Evolutionary conservation across 2,329 filamentous ascomycete genomes (phyloP), one percentile per base, ranked within the genome.

Genomic region (Ophiostoma angusticollis): DNA sequence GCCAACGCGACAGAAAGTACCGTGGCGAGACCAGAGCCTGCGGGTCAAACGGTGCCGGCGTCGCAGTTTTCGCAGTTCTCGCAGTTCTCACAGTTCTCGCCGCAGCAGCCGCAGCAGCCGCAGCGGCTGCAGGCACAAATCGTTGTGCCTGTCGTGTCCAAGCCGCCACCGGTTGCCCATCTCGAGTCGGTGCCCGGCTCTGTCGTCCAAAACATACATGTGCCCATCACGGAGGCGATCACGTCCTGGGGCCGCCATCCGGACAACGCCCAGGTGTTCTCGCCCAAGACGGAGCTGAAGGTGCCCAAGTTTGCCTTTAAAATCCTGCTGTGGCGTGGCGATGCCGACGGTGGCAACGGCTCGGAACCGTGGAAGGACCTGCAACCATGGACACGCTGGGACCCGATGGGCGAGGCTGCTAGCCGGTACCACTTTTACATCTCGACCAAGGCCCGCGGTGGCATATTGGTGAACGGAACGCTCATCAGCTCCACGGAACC

Each of bases 241-340:
- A 75, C 79, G 0, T 80, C 78, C 0, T 96, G 85, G 77, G 89
- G 89, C 22, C 76, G 89, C 19, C 72, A 73, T 0, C 63, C 60
- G 1, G 64, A 69, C 16, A 87, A 85, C 50, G 89, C 80, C 0
- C 59, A 78, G 22, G 64, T 78, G 3, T 84, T 86, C 50, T 58
- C 70, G 1, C 64, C 78, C 34, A 61, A 58, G 22, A 60, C 63
- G 18, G 84, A 95, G 47, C 69, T 66, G 2, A 78, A 78, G 13
- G 74, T 96, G 25, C 84, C 87, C 1, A 89, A 89, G 53, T 78
- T 79, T 46, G 85, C 84, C 1, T 75, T 94, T 49, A 80, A 83
- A 50, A 64, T 95, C 27, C 66, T 84, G 24, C 73, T 91, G 22
- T 85, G 80, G 69, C 78, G 74, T 39, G 70, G 77, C 1, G 73